Conservation (phyloP, 2,329 filamentous ascomycete species). For the Sarocladiaceae sp. region DNA sequence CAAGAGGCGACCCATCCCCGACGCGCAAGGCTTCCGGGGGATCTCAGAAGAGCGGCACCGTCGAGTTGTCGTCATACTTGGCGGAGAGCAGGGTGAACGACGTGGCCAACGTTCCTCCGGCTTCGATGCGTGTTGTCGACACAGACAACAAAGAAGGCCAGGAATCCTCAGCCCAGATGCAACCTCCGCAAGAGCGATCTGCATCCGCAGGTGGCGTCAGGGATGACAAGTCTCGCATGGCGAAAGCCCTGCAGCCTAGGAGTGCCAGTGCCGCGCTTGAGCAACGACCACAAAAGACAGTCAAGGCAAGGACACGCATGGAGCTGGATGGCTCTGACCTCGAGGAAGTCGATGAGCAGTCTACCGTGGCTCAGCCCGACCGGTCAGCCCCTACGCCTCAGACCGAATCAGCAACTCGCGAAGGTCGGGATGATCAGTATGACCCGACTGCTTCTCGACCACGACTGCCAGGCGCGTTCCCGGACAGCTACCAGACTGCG, state of each 20-base stretch:
- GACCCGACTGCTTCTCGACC: constrained; percentile 21
- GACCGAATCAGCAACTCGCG: constrained; percentile 14
- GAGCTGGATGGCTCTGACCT: constrained; percentile 69
- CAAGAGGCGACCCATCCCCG: constrained; percentile 43
- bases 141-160: constrained; percentile 41
- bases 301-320: constrained; percentile 52
- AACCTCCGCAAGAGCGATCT: constrained; percentile 20
- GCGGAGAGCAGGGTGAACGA: constrained; percentile 44
- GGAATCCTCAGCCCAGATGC: constrained; percentile 27
- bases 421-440: background rate
- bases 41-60: constrained; percentile 23
- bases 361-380: constrained; percentile 18
- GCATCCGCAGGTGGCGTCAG: constrained; percentile 29
- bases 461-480: constrained; percentile 34
- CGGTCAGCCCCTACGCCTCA: constrained; percentile 14
- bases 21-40: constrained; percentile 31
- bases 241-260: constrained; percentile 18
- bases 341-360: constrained; percentile 42
- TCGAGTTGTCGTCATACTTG: constrained; percentile 39
- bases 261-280: constrained; percentile 36
- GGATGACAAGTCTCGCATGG: constrained; percentile 30
- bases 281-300: constrained; percentile 46
- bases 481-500: constrained; percentile 33
- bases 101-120: constrained; percentile 51
- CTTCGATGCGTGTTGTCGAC: constrained; percentile 57